Evolutionary conservation across 176 grass and related monocot species (phyloP), one percentile per base, ranked within the genome.

Genomic region (Phragmites australis): DNA sequence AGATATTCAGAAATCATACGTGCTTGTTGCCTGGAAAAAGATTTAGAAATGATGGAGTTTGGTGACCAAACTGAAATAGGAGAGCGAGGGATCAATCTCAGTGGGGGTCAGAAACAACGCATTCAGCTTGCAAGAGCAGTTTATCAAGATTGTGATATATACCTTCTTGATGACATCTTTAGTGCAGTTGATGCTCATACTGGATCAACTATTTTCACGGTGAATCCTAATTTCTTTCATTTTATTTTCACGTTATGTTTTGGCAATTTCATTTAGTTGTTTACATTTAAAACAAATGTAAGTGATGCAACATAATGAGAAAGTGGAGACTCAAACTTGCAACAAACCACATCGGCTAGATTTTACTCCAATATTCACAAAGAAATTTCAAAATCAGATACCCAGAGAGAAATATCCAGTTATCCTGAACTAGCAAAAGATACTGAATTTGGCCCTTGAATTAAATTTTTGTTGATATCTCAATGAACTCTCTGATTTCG

Each of bases 21-120:
- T 44, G 79, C 77, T 15, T 93, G 91, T 74, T 88, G 91, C 83
- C 60, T 93, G 25, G 50, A 90, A 78, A 93, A 81, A 74, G 91
- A 93, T 82, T 47, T 90, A 34, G 91, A 93, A 69, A 93, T 93
- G 88, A 93, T 93, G 91, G 91, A 88, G 70, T 93, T 90, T 19
- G 83, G 88, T 6, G 91, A 93, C 59, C 79, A 93, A 65, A 93
- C 91, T 72, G 91, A 93, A 85, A 93, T 93, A 65, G 91, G 91
- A 11, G 91, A 93, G 37, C 70, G 91, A 21, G 91, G 91, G 32
- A 93, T 93, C 57, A 93, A 93, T 37, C 91, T 93, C 37, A 90
- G 91, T 39, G 88, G 91, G 32, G 91, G 91, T 19, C 91, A 93
- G 65, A 93, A 93, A 60, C 91, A 93, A 39, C 85, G 91, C 8